Conservation (phyloP, 495 filamentous ascomycete species). For the Xylona heveae region DNA sequence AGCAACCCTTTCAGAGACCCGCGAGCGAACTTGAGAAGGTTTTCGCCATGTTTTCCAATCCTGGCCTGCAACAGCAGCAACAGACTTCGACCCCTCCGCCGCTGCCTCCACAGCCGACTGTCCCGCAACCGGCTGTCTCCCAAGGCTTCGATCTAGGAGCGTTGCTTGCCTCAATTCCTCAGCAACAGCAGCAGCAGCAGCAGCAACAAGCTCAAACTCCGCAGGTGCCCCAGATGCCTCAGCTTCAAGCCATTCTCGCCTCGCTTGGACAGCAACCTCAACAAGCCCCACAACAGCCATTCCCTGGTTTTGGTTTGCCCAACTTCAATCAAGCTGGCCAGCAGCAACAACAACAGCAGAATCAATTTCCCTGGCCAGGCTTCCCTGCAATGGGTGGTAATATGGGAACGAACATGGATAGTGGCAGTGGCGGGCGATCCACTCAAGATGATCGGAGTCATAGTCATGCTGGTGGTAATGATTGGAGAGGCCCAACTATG, state of each 20-base stretch:
- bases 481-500: neutral
- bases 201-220: neutral
- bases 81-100: constrained; percentile 2
- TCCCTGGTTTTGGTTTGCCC: neutral
- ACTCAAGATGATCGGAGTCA: neutral
- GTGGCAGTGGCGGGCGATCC: neutral
- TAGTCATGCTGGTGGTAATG: neutral
- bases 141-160: neutral
- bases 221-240: neutral
- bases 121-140: constrained; percentile 7
- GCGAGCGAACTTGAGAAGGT: constrained; percentile 22
- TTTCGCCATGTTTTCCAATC: constrained; percentile 24
- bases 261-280: constrained; percentile 4
- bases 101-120: constrained; percentile 1
- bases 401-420: neutral
- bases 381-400: constrained; percentile 1
- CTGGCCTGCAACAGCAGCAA: constrained; percentile 1
- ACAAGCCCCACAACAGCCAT: neutral
- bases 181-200: neutral
- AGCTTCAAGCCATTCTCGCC: constrained; percentile 4
- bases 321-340: too few species aligned
- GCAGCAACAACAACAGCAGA: constrained; percentile 4
- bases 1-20: constrained; percentile 4
- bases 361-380: too few species aligned
- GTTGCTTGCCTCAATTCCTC: neutral